Percentiles rank a stretch among this genome's conserved stretches.
Conservation (phyloP, 2,329 filamentous ascomycete genomes). For the Dactylellina haptotyla region DNA sequence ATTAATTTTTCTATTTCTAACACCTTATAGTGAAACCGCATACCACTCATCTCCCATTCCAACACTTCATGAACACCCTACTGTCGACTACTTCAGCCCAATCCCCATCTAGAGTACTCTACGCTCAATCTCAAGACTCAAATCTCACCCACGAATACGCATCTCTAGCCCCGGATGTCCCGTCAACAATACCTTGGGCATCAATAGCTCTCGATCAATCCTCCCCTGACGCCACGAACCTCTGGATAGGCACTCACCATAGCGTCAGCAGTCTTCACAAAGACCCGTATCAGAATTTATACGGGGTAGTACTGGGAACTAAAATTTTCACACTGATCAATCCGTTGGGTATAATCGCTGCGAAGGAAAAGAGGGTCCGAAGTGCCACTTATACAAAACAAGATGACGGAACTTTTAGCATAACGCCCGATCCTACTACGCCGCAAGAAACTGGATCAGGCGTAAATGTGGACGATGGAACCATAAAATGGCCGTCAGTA, state of each 20-base stretch:
- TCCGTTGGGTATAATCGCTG: slow-evolving; percentile 74
- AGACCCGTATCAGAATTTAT: slow-evolving; percentile 87
- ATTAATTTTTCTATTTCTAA: too few relatives aligned
- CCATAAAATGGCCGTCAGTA: slow-evolving; percentile 33
- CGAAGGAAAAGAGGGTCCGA: slow-evolving; percentile 71
- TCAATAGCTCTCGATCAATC: slow-evolving; percentile 73
- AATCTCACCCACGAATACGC: slow-evolving; percentile 80
- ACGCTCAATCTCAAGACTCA: slow-evolving; percentile 85
- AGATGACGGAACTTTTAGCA: slow-evolving; percentile 39
- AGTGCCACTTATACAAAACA: slow-evolving; percentile 69
- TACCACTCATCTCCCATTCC: slow-evolving; percentile 73
- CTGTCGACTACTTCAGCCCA: slow-evolving; percentile 61
- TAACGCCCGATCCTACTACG: slow-evolving; percentile 57
- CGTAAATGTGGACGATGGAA: slow-evolving; percentile 12
- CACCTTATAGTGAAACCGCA: slow-evolving; percentile 72
- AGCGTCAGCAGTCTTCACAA: slow-evolving; percentile 79
- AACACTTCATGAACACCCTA: slow-evolving; percentile 67
- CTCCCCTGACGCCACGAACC: slow-evolving; percentile 77
- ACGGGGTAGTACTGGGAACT: slow-evolving; percentile 76
- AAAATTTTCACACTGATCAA: slow-evolving; percentile 81
- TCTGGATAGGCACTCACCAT: slow-evolving; percentile 80
- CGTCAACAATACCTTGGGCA: slow-evolving; percentile 74
- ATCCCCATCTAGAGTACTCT: slow-evolving; percentile 63
- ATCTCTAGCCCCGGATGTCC: slow-evolving; percentile 71
- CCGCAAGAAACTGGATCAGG: background rate